Conservation (phyloP, 106 monocot species). For the Dendrobium catenatum region DNA sequence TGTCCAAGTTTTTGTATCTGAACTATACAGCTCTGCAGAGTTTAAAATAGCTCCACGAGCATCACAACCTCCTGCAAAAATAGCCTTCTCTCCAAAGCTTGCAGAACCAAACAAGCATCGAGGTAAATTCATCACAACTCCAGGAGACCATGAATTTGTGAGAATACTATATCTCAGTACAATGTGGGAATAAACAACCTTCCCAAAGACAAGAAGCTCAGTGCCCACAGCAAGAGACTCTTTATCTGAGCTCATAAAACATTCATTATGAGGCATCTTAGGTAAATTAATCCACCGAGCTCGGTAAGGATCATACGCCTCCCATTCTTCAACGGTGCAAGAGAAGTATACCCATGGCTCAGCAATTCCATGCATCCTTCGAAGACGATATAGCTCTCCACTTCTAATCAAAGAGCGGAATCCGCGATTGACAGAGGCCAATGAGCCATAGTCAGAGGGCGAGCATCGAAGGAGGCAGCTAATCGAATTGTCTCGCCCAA, state of each 20-base stretch:
- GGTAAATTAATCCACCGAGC: constrained; percentile 60
- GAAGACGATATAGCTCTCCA: constrained; percentile 61
- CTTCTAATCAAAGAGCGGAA: constrained; percentile 50
- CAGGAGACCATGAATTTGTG: constrained; percentile 59
- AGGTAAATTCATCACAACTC: constrained; percentile 56
- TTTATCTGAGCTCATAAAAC: constrained; percentile 77
- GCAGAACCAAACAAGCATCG: constrained; percentile 86
- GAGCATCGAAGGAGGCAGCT: constrained; percentile 63
- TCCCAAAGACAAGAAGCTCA: constrained; percentile 74
- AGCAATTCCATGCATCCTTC: constrained; percentile 32
- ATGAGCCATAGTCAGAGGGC: constrained; percentile 52
- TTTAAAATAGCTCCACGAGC: constrained; percentile 32
- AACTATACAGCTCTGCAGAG: constrained; percentile 77
- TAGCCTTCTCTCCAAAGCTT: constrained; percentile 61
- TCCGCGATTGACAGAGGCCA: constrained; percentile 46
- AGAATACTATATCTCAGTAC: constrained; percentile 67
- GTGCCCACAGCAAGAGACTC: constrained; percentile 84
- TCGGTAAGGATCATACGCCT: constrained; percentile 53
- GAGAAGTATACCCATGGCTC: constrained; percentile 86
- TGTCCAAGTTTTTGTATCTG: constrained; percentile 55
- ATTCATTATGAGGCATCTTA: constrained; percentile 61
- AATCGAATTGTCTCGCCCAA: constrained; percentile 79
- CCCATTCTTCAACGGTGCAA: constrained; percentile 63
- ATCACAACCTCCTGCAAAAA: constrained; percentile 68
- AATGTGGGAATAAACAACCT: constrained; percentile 39